Evolutionary conservation across 805 yeast species (phyloP).

Genomic region (Ogataea corticis): DNA sequence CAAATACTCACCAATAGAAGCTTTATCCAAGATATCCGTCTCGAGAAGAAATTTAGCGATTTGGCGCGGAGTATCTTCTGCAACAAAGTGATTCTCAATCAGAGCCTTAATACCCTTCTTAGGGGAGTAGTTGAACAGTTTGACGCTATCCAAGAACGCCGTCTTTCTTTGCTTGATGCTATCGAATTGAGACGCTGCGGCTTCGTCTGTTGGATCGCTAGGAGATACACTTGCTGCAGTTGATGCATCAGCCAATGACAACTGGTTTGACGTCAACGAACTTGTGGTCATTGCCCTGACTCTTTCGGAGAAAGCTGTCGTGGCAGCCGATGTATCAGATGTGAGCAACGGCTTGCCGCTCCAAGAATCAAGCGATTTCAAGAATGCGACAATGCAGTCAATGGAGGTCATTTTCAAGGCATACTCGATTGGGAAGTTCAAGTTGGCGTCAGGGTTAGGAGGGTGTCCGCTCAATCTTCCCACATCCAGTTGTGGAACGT

Average conservation of each 20-base stretch:
- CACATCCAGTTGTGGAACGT: slow-evolving; percentile 76
- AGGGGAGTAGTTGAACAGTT: slow-evolving; percentile 81
- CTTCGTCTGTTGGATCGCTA: slow-evolving; percentile 17
- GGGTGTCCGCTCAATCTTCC: slow-evolving; percentile 55
- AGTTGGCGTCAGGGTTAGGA: slow-evolving; percentile 56
- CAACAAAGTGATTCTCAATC: slow-evolving; percentile 62
- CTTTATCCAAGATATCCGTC: slow-evolving; percentile 75
- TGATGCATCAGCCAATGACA: slow-evolving; percentile 24
- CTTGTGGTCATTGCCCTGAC: slow-evolving; percentile 18
- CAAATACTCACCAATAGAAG: slow-evolving; percentile 83
- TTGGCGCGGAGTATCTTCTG: slow-evolving; percentile 57
- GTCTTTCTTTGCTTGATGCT: slow-evolving; percentile 80
- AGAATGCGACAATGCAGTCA: slow-evolving; percentile 75
- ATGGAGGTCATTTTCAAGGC: slow-evolving; percentile 82
- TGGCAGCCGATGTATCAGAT: slow-evolving; percentile 2
- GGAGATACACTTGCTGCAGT: slow-evolving; percentile 17
- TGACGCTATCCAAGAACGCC: slow-evolving; percentile 73
- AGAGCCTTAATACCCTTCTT: slow-evolving; percentile 72
- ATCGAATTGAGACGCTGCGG: slow-evolving; percentile 70
- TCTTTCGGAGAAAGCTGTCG: slow-evolving; percentile 9
- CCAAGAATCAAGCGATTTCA: slow-evolving; percentile 83
- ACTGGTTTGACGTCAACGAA: slow-evolving; percentile 31
- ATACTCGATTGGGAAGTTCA: slow-evolving; percentile 71
- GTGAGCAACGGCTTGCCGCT: slow-evolving; percentile 57
- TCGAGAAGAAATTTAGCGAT: slow-evolving; percentile 73